Base-by-base conservation (phyloP, 495 filamentous ascomycete species). In the Astrothelium subdiscretum region DNA sequence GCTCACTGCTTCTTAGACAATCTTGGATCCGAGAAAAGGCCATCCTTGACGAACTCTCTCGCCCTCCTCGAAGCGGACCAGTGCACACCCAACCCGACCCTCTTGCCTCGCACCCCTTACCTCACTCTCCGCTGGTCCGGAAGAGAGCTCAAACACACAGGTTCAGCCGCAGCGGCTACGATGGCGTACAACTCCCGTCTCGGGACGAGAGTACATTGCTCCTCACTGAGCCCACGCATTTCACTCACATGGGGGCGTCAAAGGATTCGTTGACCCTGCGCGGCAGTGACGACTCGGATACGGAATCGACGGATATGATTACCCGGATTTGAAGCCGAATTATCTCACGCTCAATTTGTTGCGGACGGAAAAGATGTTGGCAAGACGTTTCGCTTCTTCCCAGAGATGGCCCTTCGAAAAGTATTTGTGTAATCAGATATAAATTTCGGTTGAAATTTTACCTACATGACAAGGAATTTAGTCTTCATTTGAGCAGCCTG, bases 1-100 rank as follows among this genome's bases (percentile, higher is more conserved):
- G 8, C 58, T 20, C 22, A 59, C n/a, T 59, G 43, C 32, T 31
- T 27, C n/a, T 24, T 57, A 71, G 70, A 58, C 65, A 69, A 61
- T 40, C 43, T 24, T 66, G 65, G 31, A 63, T 73, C 61, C 70
- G 67, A 61, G 65, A 69, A 58, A 72, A 72, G 66, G 70, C 69
- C 44, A 61, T 62, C 43, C n/a, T 63, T 27, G 68, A 73, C 60
- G 71, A 54, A 15, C 48, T 54, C 24, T 54, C 48, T 8, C 48
- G 48, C 3, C 42, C 42, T 54, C 67, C 43, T 54, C 48, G 24
- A 3, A 54, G 48, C 24, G 20, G 6, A 8, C 22, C 48, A 5
- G 6, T 54, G 6, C 22, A 54, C 2, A 8, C 48, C 48, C 48
- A 54, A 24, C 48, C 48, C 20, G 48, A 54, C 6, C 48, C 48